Base-by-base conservation (phyloP, 2,329 filamentous ascomycete species). In the Apiospora koreana region DNA sequence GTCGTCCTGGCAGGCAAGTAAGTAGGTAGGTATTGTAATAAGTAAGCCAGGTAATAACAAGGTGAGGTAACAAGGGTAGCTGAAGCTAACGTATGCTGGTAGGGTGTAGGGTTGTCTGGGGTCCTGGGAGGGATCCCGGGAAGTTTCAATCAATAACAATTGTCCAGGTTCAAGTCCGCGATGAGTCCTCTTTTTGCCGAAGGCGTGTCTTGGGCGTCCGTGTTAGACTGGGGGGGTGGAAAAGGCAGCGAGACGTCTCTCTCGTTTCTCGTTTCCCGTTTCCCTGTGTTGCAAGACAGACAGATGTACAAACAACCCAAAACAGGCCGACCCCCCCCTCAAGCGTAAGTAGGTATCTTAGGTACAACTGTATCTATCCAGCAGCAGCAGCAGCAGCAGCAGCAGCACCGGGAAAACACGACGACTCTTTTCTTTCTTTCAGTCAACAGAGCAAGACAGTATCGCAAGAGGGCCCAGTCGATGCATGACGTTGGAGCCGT, bases 131-230 rank as follows among this genome's bases (percentile, higher is more conserved):
- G 54, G 54, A 62, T 62, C 54, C 54, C 54, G 28, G 54, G 54
- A 62, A 45, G 38, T 66, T 41, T 66, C 42, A 66, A 66, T 66
- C 42, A 66, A 66, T 66, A 25, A 66, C 38, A 66, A 66, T 66
- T 42, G 64, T 66, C 41, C 25, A 66, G 64, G 64, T 66, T 45
- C 38, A 66, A 42, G 64, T 45, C 64, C 25, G 64, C 38, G 38
- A n/a, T n/a, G n/a, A 42, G 25, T 43, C 38, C 64, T 62, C 54
- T 62, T 62, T 62, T 45, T 66, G 62, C 64, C 64, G 64, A 43
- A 28, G 64, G 42, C 38, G 38, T 43, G 31, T 62, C 54, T 62
- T 62, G 64, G 42, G 38, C 64, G 64, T 66, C 64, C 64, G 64
- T 66, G 64, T 66, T 45, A 45, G 28, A 42, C 64, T 66, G 64